These are phyloP conservation scores for Pseudogymnoascus sp. DNA, from an alignment of 2,329 filamentous ascomycete species.

Conservation along the genomic window DNA sequence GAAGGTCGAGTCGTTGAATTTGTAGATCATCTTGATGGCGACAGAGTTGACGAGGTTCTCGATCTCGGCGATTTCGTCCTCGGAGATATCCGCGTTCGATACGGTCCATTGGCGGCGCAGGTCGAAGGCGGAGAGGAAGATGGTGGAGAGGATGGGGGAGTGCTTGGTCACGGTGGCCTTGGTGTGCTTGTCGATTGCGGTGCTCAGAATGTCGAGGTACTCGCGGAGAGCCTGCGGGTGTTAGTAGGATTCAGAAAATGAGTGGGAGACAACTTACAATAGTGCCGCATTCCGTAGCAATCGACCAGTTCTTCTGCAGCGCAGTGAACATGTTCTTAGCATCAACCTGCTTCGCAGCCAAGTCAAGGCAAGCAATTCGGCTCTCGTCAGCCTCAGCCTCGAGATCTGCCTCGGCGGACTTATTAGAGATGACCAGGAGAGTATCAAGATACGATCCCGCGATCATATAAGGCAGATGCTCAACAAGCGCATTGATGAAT, in stretches of 20 bases:
- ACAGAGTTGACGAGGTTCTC: slow-evolving; percentile 61
- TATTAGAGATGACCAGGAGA: slow-evolving; percentile 62
- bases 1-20: slow-evolving; percentile 91
- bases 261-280: slow-evolving; percentile 39
- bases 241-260: slow-evolving; percentile 15
- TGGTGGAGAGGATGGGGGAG: slow-evolving; percentile 56
- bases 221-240: slow-evolving; percentile 52
- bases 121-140: slow-evolving; percentile 53
- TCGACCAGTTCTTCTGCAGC: slow-evolving; percentile 62
- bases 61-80: slow-evolving; percentile 45
- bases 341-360: slow-evolving; percentile 70
- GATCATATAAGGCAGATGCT: slow-evolving; percentile 84
- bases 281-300: slow-evolving; percentile 53
- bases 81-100: slow-evolving; percentile 32
- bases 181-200: slow-evolving; percentile 65
- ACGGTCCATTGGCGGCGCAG: slow-evolving; percentile 49
- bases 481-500: slow-evolving; percentile 68
- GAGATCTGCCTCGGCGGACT: slow-evolving; percentile 56
- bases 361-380: slow-evolving; percentile 59
- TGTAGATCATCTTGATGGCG: slow-evolving; percentile 85
- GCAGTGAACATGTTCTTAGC: slow-evolving; percentile 67
- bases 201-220: slow-evolving; percentile 58
- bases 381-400: slow-evolving; percentile 54
- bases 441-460: slow-evolving; percentile 64
- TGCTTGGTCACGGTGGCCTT: slow-evolving; percentile 76